Evolutionary conservation across 2,329 filamentous ascomycete genomes (phyloP).

Genomic region (Alternaria sp.): DNA sequence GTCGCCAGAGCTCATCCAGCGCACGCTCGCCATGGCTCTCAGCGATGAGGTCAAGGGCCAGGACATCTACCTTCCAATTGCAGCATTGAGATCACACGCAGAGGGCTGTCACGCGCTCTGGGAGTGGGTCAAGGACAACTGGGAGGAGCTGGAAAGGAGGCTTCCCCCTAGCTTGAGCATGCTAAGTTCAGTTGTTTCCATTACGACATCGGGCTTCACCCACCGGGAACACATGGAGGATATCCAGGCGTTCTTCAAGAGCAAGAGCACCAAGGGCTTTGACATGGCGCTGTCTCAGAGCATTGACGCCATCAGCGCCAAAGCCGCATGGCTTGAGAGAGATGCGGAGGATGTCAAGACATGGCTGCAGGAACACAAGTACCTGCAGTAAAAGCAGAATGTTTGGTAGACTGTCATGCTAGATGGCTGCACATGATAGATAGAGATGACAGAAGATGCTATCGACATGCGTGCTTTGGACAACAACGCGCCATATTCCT

Average conservation of each 20-base stretch:
- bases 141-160: constrained; percentile 82
- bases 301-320: constrained; percentile 82
- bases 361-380: constrained; percentile 74
- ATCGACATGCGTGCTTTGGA: background rate
- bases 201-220: constrained; percentile 83
- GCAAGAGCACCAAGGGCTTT: constrained; percentile 85
- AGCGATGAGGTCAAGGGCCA: constrained; percentile 89
- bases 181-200: constrained; percentile 82
- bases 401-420: background rate
- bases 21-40: constrained; percentile 77
- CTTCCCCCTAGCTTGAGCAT: constrained; percentile 88
- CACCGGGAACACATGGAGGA: constrained; percentile 76
- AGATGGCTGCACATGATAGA: constrained; percentile 1
- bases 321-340: constrained; percentile 80
- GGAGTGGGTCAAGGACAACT: constrained; percentile 84
- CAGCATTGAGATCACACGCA: constrained; percentile 77
- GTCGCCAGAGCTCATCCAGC: constrained; percentile 80
- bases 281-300: constrained; percentile 91
- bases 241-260: constrained; percentile 81
- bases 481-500: background rate
- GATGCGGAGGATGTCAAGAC: constrained; percentile 78
- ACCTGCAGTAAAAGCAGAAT: constrained; percentile 53
- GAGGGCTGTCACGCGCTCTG: constrained; percentile 83
- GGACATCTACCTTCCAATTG: constrained; percentile 89
- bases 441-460: background rate